Evolutionary conservation across 2,329 filamentous ascomycete genomes (phyloP).

Genomic region (Diaporthe vaccinii): DNA sequence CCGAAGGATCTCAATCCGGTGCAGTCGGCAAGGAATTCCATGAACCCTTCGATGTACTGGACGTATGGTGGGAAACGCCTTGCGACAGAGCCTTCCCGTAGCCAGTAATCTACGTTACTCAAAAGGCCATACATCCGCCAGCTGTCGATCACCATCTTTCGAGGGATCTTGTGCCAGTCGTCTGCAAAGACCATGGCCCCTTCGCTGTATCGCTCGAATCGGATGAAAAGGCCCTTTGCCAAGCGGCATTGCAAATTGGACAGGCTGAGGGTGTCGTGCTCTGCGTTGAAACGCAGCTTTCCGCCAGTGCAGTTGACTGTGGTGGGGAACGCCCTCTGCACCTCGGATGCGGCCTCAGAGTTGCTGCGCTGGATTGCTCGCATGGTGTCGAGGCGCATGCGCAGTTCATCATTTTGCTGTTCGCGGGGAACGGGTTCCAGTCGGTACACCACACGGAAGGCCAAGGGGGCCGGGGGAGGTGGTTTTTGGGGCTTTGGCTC

Average conservation of each 20-base stretch:
- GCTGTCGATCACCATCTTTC: neutral
- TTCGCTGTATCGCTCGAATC: neutral
- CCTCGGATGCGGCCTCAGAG: neutral
- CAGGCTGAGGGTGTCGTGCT: neutral
- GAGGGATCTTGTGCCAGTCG: slow-evolving; percentile 6
- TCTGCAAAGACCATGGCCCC: neutral
- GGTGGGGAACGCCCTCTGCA: neutral
- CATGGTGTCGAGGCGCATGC: neutral
- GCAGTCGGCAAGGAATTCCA: neutral
- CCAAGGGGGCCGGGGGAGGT: neutral
- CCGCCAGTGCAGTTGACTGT: neutral
- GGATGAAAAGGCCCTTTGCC: fast-evolving
- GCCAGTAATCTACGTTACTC: too few relatives aligned
- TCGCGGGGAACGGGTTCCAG: neutral
- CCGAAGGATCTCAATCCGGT: neutral
- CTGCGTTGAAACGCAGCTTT: neutral
- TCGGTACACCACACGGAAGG: neutral
- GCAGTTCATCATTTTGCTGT: neutral
- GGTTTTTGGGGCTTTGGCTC: neutral
- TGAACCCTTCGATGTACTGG: neutral
- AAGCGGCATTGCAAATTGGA: neutral
- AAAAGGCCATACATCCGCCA: too few relatives aligned
- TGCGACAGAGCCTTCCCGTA: fast-evolving
- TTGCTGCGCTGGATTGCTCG: neutral
- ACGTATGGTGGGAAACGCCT: too few relatives aligned